Conservation (phyloP, 2,329 filamentous ascomycete genomes). For the Sporothrix globosa region DNA sequence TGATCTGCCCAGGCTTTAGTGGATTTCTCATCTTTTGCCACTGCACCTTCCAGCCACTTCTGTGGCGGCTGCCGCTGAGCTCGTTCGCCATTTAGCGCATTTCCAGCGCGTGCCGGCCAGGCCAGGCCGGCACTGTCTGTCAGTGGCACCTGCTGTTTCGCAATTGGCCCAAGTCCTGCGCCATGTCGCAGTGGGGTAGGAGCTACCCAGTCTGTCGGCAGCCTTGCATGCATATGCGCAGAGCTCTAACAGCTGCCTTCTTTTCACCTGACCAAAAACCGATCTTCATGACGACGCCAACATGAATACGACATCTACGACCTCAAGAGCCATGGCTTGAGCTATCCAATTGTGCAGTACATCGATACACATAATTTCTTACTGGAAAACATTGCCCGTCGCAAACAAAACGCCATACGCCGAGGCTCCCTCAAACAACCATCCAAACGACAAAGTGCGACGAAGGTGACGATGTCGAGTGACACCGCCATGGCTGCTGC, state of each 20-base stretch:
- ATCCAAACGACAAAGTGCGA: background rate
- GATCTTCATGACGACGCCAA: background rate
- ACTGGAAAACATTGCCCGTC: background rate
- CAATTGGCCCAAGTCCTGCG: background rate
- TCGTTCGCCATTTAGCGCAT: background rate
- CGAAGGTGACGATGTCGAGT: background rate
- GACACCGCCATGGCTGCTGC: background rate
- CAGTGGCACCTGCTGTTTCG: background rate
- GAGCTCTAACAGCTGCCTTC: background rate
- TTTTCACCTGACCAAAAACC: background rate
- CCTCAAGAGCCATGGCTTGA: background rate
- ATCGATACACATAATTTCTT: background rate
- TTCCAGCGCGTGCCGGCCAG: background rate
- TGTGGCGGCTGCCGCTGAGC: slow-evolving; percentile 15
- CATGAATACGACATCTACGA: background rate
- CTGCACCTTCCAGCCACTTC: slow-evolving; percentile 35
- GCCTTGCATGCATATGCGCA: slow-evolving; percentile 18
- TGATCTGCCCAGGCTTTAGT: background rate
- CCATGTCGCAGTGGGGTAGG: background rate
- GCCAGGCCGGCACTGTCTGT: background rate
- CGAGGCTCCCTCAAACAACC: background rate
- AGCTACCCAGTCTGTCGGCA: slow-evolving; percentile 4
- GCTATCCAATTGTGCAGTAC: background rate
- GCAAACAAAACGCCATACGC: background rate
- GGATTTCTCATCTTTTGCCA: slow-evolving; percentile 35